Evolutionary conservation across 2,329 filamentous ascomycete species (phyloP).

Genomic region (Cladosporium velox): DNA sequence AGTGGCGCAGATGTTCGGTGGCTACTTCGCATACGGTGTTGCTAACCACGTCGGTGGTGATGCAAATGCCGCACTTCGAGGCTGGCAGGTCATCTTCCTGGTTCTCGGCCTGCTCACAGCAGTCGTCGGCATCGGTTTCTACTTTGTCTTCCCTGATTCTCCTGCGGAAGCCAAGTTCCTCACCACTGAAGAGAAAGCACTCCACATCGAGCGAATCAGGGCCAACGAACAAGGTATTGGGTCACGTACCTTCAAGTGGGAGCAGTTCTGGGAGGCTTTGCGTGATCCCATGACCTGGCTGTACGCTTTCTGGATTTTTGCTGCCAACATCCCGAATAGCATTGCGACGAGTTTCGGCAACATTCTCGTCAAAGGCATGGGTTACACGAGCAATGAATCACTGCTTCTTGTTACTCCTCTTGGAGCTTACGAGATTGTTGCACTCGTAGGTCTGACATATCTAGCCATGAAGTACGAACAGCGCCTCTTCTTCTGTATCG

Average conservation of each 20-base stretch:
- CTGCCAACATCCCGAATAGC: conserved; percentile 56
- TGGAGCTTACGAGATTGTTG: conserved; percentile 53
- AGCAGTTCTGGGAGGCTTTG: conserved; percentile 59
- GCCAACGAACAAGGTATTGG: conserved; percentile 47
- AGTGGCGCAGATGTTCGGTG: conserved; percentile 42
- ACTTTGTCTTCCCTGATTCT: conserved; percentile 54
- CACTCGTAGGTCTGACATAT: conserved; percentile 28
- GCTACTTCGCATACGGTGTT: conserved; percentile 42
- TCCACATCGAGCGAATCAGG: conserved; percentile 48
- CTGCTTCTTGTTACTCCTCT: conserved; percentile 56
- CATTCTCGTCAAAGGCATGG: conserved; percentile 42
- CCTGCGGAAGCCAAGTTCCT: conserved; percentile 62
- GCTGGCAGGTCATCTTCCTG: conserved; percentile 30
- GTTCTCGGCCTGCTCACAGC: conserved; percentile 27
- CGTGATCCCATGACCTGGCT: conserved; percentile 60
- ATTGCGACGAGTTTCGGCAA: conserved; percentile 59
- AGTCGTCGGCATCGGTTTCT: conserved; percentile 21
- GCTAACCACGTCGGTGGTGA: conserved; percentile 30
- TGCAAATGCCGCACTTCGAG: conserved; percentile 15
- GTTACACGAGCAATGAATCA: conserved; percentile 38
- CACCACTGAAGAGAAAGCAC: conserved; percentile 53
- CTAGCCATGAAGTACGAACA: background rate
- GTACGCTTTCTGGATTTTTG: conserved; percentile 35
- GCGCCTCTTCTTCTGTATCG: conserved; percentile 1
- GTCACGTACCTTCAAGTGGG: conserved; percentile 50